A percentile compares a stretch with the other conserved stretches of the same genome.
These are phyloP conservation scores for Coffea canephora DNA, from an alignment of 257 asterid genomes.

Conservation along the genomic window DNA sequence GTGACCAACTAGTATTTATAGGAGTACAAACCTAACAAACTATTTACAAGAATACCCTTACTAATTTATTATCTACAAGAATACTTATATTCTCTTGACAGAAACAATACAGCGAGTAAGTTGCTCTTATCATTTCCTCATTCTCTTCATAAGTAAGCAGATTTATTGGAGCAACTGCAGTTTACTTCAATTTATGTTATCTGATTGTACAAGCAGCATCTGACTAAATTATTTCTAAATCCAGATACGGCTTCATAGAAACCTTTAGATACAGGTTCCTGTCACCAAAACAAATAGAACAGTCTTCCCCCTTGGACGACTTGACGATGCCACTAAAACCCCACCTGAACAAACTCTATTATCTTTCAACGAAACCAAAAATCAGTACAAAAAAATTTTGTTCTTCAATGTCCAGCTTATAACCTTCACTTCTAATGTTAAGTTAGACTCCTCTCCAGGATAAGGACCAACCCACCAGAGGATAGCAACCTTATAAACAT, in stretches of 20 bases:
- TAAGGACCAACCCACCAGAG: background rate
- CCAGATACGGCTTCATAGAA: background rate
- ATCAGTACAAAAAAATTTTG: background rate
- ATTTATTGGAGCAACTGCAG: background rate
- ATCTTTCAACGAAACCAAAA: background rate
- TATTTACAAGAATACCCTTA: too few species aligned
- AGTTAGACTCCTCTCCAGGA: background rate
- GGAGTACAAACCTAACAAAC: too few species aligned
- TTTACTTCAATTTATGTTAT: background rate
- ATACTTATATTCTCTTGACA: too few species aligned
- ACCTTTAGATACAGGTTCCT: background rate
- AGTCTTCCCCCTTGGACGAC: background rate
- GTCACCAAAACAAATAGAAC: background rate
- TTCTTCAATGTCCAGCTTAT: background rate
- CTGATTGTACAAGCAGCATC: background rate
- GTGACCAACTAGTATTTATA: too few species aligned
- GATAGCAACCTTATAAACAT: background rate
- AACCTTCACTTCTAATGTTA: background rate
- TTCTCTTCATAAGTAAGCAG: background rate
- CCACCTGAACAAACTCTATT: background rate
- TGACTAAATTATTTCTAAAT: background rate
- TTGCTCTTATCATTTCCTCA: background rate
- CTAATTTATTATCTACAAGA: too few species aligned
- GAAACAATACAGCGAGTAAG: background rate
- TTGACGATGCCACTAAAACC: background rate